phyloP scores from a whole-genome alignment of 257 asterid genomes.

The Solanum chilense region DNA sequence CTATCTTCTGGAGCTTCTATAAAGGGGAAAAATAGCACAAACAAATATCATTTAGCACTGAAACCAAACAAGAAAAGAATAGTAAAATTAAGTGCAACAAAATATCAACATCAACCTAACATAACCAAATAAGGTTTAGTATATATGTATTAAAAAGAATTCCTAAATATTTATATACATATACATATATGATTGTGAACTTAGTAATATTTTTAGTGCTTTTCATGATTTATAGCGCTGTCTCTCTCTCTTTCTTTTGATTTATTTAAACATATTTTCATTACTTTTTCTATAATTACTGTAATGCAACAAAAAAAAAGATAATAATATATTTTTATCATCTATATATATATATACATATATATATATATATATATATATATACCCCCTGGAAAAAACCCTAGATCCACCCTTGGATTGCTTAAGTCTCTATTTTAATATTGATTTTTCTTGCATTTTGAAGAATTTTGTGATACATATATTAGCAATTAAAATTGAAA shows the following conservation, averaged over 20 bases:
- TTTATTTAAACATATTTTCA: background rate
- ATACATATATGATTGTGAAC: background rate
- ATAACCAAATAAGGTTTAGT: background rate
- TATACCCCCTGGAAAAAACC: background rate
- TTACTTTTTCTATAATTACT: background rate
- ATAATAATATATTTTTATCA: no score
- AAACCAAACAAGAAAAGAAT: background rate
- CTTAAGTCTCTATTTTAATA: no score
- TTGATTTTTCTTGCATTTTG: background rate
- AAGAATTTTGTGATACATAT: no score
- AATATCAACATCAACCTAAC: background rate
- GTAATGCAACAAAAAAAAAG: background rate
- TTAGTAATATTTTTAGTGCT: background rate
- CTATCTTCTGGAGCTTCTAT: slow-evolving; percentile 53
- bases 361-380: no score
- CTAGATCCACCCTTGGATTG: background rate
- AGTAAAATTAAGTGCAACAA: background rate
- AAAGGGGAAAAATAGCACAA: background rate
- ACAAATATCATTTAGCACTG: background rate
- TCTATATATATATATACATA: background rate
- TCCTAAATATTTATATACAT: background rate
- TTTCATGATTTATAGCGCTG: background rate
- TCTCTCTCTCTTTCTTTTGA: background rate
- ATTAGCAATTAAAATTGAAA: no score
- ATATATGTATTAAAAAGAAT: background rate